Percentiles rank a stretch among this genome's conserved stretches.
Conservation (phyloP, 257 asterid species). For the Craterostigma plantagineum region DNA sequence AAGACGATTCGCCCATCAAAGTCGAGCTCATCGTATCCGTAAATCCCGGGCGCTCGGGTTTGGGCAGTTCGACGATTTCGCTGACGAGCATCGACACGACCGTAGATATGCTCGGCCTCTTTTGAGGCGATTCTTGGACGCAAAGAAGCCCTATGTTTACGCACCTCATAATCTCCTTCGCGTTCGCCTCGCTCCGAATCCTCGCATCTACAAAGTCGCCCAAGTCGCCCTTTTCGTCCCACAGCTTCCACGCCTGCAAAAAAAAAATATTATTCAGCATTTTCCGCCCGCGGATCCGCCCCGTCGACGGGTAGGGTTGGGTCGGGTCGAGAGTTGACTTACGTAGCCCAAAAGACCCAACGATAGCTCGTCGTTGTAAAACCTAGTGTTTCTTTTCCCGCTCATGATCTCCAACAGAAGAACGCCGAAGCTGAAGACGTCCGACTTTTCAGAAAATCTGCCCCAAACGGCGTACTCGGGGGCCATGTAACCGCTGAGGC, state of each 20-base stretch:
- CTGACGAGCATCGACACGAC: conserved; percentile 14
- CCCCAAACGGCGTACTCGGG: conserved; percentile 3
- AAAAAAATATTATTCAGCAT: not conserved
- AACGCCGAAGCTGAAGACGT: conserved; percentile 18
- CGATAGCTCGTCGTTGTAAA: conserved; percentile 6
- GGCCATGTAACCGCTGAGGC: too few species aligned
- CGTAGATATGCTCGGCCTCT: conserved; percentile 7
- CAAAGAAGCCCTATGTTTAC: conserved; percentile 12
- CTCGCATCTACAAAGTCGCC: conserved; percentile 5
- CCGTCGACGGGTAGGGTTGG: too few species aligned
- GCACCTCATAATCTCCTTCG: conserved; percentile 10
- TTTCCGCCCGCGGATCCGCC: not conserved
- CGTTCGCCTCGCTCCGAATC: not conserved
- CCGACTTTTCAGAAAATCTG: conserved; percentile 14
- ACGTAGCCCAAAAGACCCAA: conserved; percentile 9
- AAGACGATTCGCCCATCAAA: conserved; percentile 3
- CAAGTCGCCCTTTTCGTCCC: conserved; percentile 5
- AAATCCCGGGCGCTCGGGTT: conserved; percentile 11
- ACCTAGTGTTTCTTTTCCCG: conserved; percentile 12
- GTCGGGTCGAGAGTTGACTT: not conserved
- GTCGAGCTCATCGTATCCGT: conserved; percentile 8
- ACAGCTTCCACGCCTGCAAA: conserved; percentile 13
- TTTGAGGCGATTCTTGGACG: conserved; percentile 9
- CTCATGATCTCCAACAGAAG: conserved; percentile 12
- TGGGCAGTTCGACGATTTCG: conserved; percentile 10